Base-by-base conservation (phyloP, 805 yeast species). In the Yarrowia keelungensis region DNA sequence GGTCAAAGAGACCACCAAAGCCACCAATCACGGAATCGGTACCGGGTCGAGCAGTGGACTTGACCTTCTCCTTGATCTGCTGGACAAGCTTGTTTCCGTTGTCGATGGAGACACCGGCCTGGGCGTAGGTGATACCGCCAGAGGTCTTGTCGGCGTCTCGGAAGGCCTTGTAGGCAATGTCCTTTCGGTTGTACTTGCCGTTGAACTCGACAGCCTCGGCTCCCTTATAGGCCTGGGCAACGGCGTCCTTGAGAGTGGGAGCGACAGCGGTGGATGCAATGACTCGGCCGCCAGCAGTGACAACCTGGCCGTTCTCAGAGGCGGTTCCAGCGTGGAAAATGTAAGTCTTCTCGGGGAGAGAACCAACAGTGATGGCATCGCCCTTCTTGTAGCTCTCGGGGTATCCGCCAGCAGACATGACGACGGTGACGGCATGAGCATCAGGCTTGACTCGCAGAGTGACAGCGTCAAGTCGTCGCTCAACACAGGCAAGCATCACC, bases 11-110 rank as follows among this genome's bases (percentile, higher is more conserved):
- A 73, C 99, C 99, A 73, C 99, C 99, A 76, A 95, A 95, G 1
- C 99, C 99, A 76, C 99, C 99, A 74, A 95, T 95, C 74, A 92
- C 97, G 15, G 98, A 91, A 76, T 95, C 97, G 43, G 99, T 95
- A 75, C 99, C 99, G 42, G 96, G 84, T 80, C 99, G 89, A 49
- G 90, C 88, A 10, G 99, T 95, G 7, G 97, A 89, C 78, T 89
- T 91, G 65, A 95, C 99, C 80, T 88, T 86, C 64, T 88, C 86
- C 80, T 95, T 95, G 80, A 95, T 95, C 74, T 89, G 87, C 77
- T 93, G 93, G 53, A 95, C 98, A 69, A 95, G 85, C 73, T 84
- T 77, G 80, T 95, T 95, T 73, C 99, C 99, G 71, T 90, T 89
- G 77, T 95, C 99, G 56, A 95, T 98, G 65, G 97, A 92, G 47